Percentiles rank a stretch among this genome's conserved stretches.
Evolutionary conservation across 2,329 filamentous ascomycete species (phyloP).

Genomic region (Stagonosporopsis rhizophila): DNA sequence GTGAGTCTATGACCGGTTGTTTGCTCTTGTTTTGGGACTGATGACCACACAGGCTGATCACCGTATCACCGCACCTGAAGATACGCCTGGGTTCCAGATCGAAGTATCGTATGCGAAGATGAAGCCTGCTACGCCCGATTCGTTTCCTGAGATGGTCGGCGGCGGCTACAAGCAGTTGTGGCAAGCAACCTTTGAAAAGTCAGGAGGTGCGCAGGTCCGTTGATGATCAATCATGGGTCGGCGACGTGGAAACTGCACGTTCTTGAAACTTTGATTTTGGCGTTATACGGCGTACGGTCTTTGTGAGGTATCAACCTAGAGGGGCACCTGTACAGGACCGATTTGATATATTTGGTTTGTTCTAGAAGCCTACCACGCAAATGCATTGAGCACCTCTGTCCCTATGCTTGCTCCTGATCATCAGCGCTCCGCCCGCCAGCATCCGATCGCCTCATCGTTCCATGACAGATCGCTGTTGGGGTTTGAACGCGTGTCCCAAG

Average conservation of each 20-base stretch:
- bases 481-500: conserved; percentile 3
- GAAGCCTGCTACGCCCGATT: conserved; percentile 39
- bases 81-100: conserved; percentile 49
- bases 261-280: not conserved
- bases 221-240: not conserved
- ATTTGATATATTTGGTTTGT: conserved; percentile 2
- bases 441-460: conserved; percentile 3
- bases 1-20: conserved; percentile 15
- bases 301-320: not conserved
- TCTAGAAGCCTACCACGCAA: conserved; percentile 11
- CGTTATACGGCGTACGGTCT: not conserved
- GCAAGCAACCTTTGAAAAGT: conserved; percentile 13
- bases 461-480: not conserved
- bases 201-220: conserved; percentile 7
- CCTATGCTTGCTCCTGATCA: conserved; percentile 13
- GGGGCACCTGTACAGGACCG: not conserved
- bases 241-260: not conserved
- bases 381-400: conserved; percentile 13
- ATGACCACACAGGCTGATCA: conserved; percentile 45
- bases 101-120: conserved; percentile 51
- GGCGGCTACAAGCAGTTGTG: conserved; percentile 19
- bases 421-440: conserved; percentile 11
- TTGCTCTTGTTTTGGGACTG: not conserved
- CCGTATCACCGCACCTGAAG: conserved; percentile 38
- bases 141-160: conserved; percentile 21